Base-by-base conservation (phyloP, 805 yeast species). In the Kluyveromyces wickerhamii region DNA sequence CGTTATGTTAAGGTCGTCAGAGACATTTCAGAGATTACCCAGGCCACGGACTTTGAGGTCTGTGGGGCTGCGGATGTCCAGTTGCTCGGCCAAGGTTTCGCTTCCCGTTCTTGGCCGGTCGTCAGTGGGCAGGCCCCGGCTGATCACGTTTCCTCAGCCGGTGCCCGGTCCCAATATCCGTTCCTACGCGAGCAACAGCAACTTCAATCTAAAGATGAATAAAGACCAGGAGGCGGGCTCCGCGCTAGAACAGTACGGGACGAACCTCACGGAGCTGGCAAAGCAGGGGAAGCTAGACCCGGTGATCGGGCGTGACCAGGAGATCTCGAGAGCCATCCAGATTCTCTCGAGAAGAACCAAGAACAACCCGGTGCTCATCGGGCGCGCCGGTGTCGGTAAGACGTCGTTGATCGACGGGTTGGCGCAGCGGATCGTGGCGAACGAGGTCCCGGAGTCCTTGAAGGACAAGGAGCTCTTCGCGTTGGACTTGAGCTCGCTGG, bases 311-410 rank as follows among this genome's bases (percentile, higher is more conserved):
- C 69, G 97, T 43, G 97, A 92, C 51, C 95, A 88, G 42, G 97
- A 92, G 54, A 92, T 89, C 37, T 71, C 89, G 39, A 68, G 98
- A 39, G 89, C 97, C 0, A 80, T 89, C 37, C 97, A 89, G 56
- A 88, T 89, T 31, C 63, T 89, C 29, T 85, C 96, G 1, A 67
- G 98, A 47, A 70, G 97, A 56, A 87, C 96, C 1, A 89, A 89
- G 60, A 92, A 92, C 57, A 89, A 89, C 52, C 98, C 98, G 0
- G 95, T 92, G 1, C 60, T 89, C 36, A 87, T 92, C 27, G 98
- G 98, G 42, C 77, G 83, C 46, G 98, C 98, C 1, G 98, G 98
- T 62, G 94, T 96, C 0, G 98, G 98, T 63, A 89, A 89, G 59
- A 92, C 97, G 0, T 94, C 97, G 5, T 77, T 92, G 38, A 82